phyloP scores from a whole-genome alignment of 2,329 filamentous ascomycete genomes.

The Colletotrichum sp. region DNA sequence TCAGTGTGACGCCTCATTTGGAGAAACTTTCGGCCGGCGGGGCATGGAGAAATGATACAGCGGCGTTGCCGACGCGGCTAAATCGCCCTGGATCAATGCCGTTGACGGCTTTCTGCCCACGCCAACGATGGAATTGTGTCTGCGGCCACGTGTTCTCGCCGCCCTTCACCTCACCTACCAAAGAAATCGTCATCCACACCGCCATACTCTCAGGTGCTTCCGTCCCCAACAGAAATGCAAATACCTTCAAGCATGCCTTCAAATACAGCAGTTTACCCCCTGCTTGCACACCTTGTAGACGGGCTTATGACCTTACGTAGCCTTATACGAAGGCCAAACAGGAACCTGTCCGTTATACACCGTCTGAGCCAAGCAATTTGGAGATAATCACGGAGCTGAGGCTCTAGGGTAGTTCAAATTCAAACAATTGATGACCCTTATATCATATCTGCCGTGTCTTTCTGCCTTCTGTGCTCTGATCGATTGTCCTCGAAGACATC shows the following conservation, averaged over 20 bases:
- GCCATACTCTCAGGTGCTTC: accelerated
- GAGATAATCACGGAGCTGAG: neutral
- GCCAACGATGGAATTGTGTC: accelerated
- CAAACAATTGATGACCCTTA: neutral
- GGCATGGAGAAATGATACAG: neutral
- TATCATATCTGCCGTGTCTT: neutral
- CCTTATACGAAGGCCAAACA: neutral
- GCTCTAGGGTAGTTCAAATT: neutral
- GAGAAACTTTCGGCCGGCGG: neutral
- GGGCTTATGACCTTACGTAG: neutral
- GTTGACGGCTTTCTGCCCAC: neutral
- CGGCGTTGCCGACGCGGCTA: neutral
- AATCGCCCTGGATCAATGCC: neutral
- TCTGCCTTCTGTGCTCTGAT: neutral
- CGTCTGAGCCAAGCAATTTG: no score
- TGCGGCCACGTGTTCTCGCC: neutral
- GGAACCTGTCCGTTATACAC: no score
- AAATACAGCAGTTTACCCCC: no score
- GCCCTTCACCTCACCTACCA: accelerated
- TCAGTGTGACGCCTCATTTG: neutral
- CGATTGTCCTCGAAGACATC: no score
- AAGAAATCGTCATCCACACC: neutral
- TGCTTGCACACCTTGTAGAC: no score
- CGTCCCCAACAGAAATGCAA: no score
- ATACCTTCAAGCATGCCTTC: neutral